Percentiles rank a stretch among this genome's conserved stretches.
Conservation (phyloP, 805 yeast genomes). For the Cyberlindnera japonica region DNA sequence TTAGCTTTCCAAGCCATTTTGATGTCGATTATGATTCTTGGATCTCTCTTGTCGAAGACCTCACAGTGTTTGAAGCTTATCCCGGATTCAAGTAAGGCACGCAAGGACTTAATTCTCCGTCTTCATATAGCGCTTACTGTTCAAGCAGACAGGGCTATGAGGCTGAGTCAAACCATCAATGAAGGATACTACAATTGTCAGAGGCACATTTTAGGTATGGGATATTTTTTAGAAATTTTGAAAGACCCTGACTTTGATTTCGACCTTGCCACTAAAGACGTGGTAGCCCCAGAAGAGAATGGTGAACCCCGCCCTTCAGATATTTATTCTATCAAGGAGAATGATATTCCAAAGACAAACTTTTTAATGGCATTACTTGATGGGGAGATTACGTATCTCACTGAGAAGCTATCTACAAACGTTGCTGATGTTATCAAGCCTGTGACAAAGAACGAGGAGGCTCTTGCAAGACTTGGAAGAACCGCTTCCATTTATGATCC, state of each 20-base stretch:
- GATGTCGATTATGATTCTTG: conserved; percentile 11
- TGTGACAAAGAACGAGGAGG: neutral
- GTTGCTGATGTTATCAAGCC: neutral
- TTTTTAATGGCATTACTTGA: conserved; percentile 1
- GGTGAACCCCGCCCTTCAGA: too few relatives aligned
- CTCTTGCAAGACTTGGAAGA: neutral
- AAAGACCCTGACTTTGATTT: conserved; percentile 20
- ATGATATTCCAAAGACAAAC: neutral
- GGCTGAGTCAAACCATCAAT: conserved; percentile 17
- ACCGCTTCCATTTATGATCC: neutral
- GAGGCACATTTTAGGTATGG: conserved; percentile 15
- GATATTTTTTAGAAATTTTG: conserved; percentile 13
- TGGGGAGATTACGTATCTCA: neutral
- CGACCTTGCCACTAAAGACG: neutral
- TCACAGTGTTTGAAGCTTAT: conserved; percentile 14
- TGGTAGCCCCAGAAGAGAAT: too few relatives aligned
- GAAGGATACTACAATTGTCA: conserved; percentile 16
- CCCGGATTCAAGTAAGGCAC: neutral
- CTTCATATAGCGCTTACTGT: neutral
- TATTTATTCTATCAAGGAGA: too few relatives aligned
- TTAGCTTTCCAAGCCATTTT: conserved; percentile 5
- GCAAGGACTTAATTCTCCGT: conserved; percentile 7
- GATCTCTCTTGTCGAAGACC: conserved; percentile 9
- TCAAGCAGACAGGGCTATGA: conserved; percentile 6
- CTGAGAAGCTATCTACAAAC: neutral